Evolutionary conservation across 495 filamentous ascomycete genomes (phyloP).

Genomic region (Aspergillus avenaceus): DNA sequence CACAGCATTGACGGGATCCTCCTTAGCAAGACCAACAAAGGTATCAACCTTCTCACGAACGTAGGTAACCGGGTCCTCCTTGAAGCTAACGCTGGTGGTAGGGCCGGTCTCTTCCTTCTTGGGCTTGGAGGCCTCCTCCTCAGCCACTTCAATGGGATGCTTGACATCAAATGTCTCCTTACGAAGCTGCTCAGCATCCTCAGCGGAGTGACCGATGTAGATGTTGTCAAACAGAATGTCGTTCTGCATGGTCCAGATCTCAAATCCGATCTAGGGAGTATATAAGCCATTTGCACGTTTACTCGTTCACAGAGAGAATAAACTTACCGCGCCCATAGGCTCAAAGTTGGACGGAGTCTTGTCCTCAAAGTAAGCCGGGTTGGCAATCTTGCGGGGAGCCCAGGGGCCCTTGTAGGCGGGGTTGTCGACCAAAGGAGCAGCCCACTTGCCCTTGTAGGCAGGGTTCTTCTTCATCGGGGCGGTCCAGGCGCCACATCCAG

Average conservation of each 20-base stretch:
- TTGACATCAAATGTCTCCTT: slow-evolving; percentile 93
- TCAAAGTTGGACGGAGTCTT: slow-evolving; percentile 95
- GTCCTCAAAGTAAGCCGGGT: slow-evolving; percentile 97
- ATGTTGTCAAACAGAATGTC: slow-evolving; percentile 99
- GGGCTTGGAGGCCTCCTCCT: slow-evolving; percentile 80
- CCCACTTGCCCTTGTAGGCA: slow-evolving; percentile 99
- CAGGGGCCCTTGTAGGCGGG: slow-evolving; percentile 96
- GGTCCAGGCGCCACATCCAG: slow-evolving; percentile 93
- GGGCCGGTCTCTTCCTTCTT: slow-evolving; percentile 62
- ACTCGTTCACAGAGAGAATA: neutral
- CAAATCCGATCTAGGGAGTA: slow-evolving; percentile 80
- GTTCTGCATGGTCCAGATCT: slow-evolving; percentile 99
- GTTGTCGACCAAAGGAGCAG: slow-evolving; percentile 91
- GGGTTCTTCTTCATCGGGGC: slow-evolving; percentile 94
- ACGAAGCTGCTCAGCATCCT: slow-evolving; percentile 87
- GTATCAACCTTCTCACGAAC: slow-evolving; percentile 88
- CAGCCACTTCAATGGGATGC: slow-evolving; percentile 74
- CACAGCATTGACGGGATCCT: slow-evolving; percentile 83
- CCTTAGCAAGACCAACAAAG: slow-evolving; percentile 80
- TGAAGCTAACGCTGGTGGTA: slow-evolving; percentile 80
- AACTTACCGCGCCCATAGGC: slow-evolving; percentile 91
- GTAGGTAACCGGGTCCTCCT: slow-evolving; percentile 86
- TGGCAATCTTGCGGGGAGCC: slow-evolving; percentile 92
- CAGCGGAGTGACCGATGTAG: slow-evolving; percentile 97
- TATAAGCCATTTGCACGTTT: slow-evolving; percentile 1